Conservation (phyloP, 2,329 filamentous ascomycete species). For the Aspergillus cejpii region DNA sequence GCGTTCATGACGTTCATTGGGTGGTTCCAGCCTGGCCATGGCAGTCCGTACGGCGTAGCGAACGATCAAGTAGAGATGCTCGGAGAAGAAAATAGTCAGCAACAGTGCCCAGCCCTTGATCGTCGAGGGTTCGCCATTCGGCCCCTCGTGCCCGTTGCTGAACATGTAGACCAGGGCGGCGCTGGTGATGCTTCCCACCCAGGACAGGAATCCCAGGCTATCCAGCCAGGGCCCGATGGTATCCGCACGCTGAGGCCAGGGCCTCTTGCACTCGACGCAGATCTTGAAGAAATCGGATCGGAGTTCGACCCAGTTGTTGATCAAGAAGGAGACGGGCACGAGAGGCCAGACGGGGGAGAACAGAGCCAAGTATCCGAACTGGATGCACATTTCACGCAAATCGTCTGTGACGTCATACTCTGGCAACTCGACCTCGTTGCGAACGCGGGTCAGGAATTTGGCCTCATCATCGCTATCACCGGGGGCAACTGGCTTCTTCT, state of each 20-base stretch:
- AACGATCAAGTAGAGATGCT: constrained; percentile 80
- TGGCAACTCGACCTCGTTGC: constrained; percentile 74
- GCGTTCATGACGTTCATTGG: constrained; percentile 77
- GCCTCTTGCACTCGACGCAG: constrained; percentile 78
- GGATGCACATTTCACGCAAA: constrained; percentile 88
- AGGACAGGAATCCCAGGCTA: constrained; percentile 79
- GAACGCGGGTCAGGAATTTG: constrained; percentile 73
- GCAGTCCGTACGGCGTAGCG: constrained; percentile 65
- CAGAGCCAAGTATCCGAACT: constrained; percentile 81
- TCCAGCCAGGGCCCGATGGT: constrained; percentile 95
- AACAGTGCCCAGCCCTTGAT: constrained; percentile 77
- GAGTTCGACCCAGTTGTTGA: constrained; percentile 96
- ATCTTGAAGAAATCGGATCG: constrained; percentile 95
- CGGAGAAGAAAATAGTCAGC: constrained; percentile 72
- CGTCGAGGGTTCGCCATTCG: constrained; percentile 44
- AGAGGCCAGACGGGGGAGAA: constrained; percentile 95
- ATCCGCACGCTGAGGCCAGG: constrained; percentile 81
- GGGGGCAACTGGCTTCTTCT: constrained; percentile 34
- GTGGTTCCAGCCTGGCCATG: constrained; percentile 74
- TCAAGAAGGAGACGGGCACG: constrained; percentile 76
- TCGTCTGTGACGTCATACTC: constrained; percentile 89
- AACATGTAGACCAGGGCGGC: constrained; percentile 88
- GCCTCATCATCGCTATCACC: constrained; percentile 72
- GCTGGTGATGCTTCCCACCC: constrained; percentile 85
- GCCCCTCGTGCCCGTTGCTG: constrained; percentile 54